Percentiles rank a stretch among this genome's conserved stretches.
phyloP scores from a whole-genome alignment of 225 moss, liverwort and hornwort species.

The Sphagnum contortum region DNA sequence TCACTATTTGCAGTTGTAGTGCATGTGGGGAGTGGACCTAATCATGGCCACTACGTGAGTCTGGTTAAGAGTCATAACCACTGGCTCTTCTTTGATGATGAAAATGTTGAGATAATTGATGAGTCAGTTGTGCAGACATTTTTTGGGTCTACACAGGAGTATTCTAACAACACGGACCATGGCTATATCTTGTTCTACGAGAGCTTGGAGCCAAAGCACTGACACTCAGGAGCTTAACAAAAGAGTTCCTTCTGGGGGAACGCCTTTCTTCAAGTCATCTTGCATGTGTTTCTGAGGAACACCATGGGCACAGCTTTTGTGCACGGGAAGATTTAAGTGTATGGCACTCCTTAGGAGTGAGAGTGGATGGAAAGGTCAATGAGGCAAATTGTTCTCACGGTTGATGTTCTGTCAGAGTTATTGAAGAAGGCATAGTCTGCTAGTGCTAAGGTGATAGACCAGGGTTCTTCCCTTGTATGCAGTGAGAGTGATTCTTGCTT shows the following conservation, averaged over 20 bases:
- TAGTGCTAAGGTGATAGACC: too few relatives aligned
- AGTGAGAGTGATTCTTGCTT: too few relatives aligned
- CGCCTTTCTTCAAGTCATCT: too few relatives aligned
- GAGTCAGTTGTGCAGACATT: constrained; percentile 91
- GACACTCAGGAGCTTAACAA: constrained; percentile 10
- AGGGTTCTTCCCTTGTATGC: too few relatives aligned
- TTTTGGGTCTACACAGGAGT: constrained; percentile 96
- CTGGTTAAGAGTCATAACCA: constrained; percentile 92
- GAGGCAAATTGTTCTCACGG: too few relatives aligned
- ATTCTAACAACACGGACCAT: constrained; percentile 91
- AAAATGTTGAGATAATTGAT: constrained; percentile 97
- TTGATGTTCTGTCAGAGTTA: too few relatives aligned
- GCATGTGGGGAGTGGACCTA: constrained; percentile 96
- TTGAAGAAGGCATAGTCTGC: too few relatives aligned
- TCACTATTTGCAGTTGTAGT: constrained; percentile 94
- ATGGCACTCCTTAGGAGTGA: too few relatives aligned
- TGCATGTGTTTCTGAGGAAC: too few relatives aligned
- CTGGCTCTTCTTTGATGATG: constrained; percentile 98
- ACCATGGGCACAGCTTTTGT: too few relatives aligned
- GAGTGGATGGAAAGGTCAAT: too few relatives aligned
- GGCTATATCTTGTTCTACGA: constrained; percentile 97
- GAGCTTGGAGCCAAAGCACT: constrained; percentile 91
- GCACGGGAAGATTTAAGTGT: too few relatives aligned
- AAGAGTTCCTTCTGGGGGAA: background rate
- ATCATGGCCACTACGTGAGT: constrained; percentile 95